Evolutionary conservation across 2,329 filamentous ascomycete genomes (phyloP), one percentile per base, ranked within the genome.

Genomic region (Sporothrix protearum): DNA sequence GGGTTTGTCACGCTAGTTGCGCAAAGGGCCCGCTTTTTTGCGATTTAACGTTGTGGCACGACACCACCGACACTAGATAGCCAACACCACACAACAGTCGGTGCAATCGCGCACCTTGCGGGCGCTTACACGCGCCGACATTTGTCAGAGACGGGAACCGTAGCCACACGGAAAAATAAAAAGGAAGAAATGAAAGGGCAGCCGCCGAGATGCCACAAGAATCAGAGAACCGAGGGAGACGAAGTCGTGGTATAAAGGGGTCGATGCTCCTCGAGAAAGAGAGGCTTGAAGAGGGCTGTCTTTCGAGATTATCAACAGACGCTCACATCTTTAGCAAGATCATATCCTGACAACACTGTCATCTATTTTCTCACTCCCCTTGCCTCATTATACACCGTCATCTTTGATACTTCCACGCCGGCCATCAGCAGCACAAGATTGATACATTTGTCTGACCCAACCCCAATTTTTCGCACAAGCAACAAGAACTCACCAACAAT

Each of bases 401-500:
- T 22, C 33, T 14, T 22, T 42, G 9, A 39, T 42, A 25, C 33
- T 25, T 10, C 9, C 1, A 42, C n/a, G 6, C 33, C n/a, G 25
- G 10, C 33, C 19, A 30, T 8, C 53, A 33, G 12, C 53, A 33
- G 53, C 28, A 63, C 33, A 42, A 14, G n/a, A 57, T 33, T 36
- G 10, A 39, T 12, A 2, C 30, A 16, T 7, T n/a, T 47, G 19
- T 39, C 30, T 59, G 55, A 36, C 55, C 16, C 9, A 2, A 36
- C 16, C n/a, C 16, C 57, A n/a, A 36, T 7, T 55, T 22, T 25
- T 39, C n/a, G 19, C 33, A 67, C 30, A 55, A 30, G 3, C 30
- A 36, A 25, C 19, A 51, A 53, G 14, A 28, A 22, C 16, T 4
- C 14, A n/a, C 7, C 42, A 53, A 19, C 12, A 25, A 77, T 76